Evolutionary conservation across 768 basidiomycete genomes (phyloP).

Genomic region (Leccinum pellstonianum): DNA sequence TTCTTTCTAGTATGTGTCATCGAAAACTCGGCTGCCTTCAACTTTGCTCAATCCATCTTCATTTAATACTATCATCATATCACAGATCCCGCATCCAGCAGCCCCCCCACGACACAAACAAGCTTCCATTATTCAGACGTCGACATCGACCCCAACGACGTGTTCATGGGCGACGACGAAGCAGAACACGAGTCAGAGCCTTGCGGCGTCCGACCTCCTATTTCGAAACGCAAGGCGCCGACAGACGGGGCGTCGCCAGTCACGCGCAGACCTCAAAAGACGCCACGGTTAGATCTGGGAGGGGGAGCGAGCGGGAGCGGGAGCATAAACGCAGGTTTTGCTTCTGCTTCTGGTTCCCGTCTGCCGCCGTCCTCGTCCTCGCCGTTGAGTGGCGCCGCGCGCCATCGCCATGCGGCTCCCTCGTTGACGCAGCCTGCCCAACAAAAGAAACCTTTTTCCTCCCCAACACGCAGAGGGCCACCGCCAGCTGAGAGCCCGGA

Average conservation of each 20-base stretch:
- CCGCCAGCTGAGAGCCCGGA: neutral
- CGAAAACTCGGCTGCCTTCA: neutral
- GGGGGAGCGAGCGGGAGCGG: neutral
- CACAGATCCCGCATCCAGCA: constrained; percentile 23
- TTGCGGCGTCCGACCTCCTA: constrained; percentile 5
- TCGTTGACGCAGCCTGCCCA: constrained; percentile 12
- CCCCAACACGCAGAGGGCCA: neutral
- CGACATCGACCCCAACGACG: constrained; percentile 11
- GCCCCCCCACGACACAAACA: constrained; percentile 16
- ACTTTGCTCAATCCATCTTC: neutral
- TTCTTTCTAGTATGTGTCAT: constrained; percentile 24
- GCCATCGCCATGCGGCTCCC: neutral
- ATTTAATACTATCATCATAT: neutral
- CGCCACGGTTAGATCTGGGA: constrained; percentile 17
- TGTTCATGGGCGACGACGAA: constrained; percentile 25
- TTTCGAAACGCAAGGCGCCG: constrained; percentile 29
- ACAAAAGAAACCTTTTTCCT: neutral
- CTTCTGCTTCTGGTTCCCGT: neutral
- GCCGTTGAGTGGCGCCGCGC: neutral
- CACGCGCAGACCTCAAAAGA: constrained; percentile 17
- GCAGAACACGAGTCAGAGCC: constrained; percentile 7
- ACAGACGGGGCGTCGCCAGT: constrained; percentile 9
- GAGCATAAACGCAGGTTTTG: neutral
- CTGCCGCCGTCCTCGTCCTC: neutral
- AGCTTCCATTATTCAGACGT: constrained; percentile 13